These are phyloP conservation scores for Ophiognomonia clavigignenti-juglandacearum DNA, from an alignment of 2,329 filamentous ascomycete species.

Conservation along the genomic window DNA sequence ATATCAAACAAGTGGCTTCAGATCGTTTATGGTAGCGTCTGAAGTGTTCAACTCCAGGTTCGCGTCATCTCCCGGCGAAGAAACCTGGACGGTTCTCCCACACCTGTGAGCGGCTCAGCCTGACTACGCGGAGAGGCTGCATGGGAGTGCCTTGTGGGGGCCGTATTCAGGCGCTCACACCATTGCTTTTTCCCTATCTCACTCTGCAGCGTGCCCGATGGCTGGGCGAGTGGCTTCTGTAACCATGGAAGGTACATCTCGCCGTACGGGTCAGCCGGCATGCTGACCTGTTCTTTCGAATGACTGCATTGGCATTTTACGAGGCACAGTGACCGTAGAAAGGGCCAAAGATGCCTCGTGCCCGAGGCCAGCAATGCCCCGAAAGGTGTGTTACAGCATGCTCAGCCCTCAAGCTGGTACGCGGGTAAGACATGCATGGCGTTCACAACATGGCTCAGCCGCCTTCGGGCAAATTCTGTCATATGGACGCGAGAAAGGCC, in stretches of 20 bases:
- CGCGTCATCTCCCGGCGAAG: no score
- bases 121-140: background rate
- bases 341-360: background rate
- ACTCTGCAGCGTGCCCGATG: background rate
- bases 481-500: background rate
- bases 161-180: no score
- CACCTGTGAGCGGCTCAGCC: no score
- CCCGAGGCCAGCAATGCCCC: background rate
- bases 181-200: background rate
- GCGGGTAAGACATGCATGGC: background rate
- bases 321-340: background rate
- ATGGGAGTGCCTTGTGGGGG: background rate
- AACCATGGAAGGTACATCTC: background rate
- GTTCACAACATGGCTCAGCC: background rate
- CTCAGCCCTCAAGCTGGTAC: background rate
- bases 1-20: no score
- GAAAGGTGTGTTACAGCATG: background rate
- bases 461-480: background rate
- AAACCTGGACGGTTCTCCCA: no score
- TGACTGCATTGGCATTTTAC: background rate
- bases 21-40: no score
- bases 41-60: no score
- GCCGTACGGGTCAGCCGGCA: background rate
- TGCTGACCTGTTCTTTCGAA: background rate
- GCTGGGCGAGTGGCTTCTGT: background rate